A percentile compares a stretch with the other conserved stretches of the same genome.
phyloP scores from a whole-genome alignment of 768 basidiomycete genomes.

The Pholiota conissans region DNA sequence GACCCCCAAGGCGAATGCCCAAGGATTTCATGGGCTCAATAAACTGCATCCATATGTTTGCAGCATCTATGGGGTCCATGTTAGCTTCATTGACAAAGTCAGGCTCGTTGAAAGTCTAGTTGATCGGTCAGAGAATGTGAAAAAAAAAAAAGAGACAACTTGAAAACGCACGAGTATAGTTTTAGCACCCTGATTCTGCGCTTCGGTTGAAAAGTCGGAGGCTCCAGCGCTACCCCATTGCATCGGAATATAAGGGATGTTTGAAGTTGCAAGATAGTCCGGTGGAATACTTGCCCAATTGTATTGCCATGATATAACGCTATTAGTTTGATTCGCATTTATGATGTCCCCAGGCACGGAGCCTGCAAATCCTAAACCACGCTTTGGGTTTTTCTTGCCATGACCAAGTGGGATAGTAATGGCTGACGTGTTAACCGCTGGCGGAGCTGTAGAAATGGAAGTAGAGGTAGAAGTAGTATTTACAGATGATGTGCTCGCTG shows the following conservation, averaged over 20 bases:
- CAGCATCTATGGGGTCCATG: constrained; percentile 42
- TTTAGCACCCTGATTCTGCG: constrained; percentile 46
- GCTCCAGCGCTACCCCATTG: constrained; percentile 48
- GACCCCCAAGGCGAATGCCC: constrained; percentile 55
- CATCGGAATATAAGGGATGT: constrained; percentile 51
- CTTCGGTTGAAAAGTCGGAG: constrained; percentile 36
- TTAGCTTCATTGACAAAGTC: constrained; percentile 54
- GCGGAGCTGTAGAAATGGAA: not conserved
- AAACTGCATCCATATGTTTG: constrained; percentile 57
- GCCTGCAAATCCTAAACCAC: constrained; percentile 44
- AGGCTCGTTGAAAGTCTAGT: constrained; percentile 46
- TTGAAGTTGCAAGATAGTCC: constrained; percentile 40
- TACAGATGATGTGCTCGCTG: not conserved
- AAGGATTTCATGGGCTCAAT: constrained; percentile 52
- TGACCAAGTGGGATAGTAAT: constrained; percentile 17
- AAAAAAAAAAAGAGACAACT: not conserved
- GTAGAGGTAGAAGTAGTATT: not conserved
- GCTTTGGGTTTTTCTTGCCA: constrained; percentile 40
- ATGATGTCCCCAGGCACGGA: constrained; percentile 41
- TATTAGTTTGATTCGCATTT: constrained; percentile 45
- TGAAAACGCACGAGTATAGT: constrained; percentile 41
- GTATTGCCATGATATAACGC: constrained; percentile 50
- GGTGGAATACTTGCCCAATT: constrained; percentile 51
- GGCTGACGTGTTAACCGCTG: not conserved
- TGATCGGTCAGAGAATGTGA: constrained; percentile 24